phyloP scores from a whole-genome alignment of 139 green algal genomes.

The Closterium sp. region DNA sequence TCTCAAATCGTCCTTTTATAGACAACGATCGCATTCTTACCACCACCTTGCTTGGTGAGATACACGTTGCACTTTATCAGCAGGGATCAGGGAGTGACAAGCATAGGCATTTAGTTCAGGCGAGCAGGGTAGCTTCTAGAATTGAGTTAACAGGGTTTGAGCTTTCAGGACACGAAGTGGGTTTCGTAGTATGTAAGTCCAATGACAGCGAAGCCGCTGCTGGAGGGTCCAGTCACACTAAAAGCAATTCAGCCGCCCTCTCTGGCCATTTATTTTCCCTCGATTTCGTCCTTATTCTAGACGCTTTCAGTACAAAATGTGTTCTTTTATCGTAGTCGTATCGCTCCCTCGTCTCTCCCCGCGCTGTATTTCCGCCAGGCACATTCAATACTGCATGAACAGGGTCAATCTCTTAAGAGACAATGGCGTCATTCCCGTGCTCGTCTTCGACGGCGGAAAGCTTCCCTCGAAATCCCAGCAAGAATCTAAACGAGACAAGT shows the following conservation, averaged over 20 bases:
- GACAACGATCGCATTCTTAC: background rate
- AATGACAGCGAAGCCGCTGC: background rate
- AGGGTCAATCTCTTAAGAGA: conserved; percentile 72
- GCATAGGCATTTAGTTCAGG: background rate
- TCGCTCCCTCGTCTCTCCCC: background rate
- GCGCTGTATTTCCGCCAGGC: conserved; percentile 48
- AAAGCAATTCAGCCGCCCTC: no score
- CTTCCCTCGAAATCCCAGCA: conserved; percentile 88
- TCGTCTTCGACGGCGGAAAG: conserved; percentile 92
- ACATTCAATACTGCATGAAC: conserved; percentile 83
- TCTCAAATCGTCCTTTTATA: background rate
- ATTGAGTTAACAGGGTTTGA: no score
- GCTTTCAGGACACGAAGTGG: no score
- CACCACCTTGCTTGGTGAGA: background rate
- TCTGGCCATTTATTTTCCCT: background rate
- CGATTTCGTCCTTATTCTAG: background rate
- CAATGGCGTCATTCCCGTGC: conserved; percentile 73
- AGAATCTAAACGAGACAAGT: conserved; percentile 71
- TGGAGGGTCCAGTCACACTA: background rate
- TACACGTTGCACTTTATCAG: no score
- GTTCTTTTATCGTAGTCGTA: background rate
- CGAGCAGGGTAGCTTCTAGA: no score
- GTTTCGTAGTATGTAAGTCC: background rate
- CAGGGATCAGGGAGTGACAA: no score
- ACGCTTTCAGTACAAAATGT: background rate